A percentile compares a stretch with the other conserved stretches of the same genome.
These are phyloP conservation scores for Phytopythium chamaehyphon DNA, from an alignment of 352 stramenopile genomes.

Conservation along the genomic window DNA sequence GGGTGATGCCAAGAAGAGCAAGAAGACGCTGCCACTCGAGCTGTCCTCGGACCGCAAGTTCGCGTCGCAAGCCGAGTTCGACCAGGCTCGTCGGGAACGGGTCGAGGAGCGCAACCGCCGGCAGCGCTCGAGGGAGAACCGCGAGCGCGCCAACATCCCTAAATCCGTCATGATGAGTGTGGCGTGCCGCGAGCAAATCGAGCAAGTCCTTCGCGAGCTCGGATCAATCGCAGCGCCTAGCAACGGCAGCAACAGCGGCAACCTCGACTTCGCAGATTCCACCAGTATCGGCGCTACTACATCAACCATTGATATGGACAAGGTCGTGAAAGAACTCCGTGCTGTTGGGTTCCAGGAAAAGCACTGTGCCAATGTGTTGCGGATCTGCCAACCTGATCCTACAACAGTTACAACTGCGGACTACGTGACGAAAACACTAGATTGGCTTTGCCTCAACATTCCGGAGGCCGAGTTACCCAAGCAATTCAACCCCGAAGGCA, in stretches of 20 bases:
- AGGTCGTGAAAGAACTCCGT: slow-evolving; percentile 26
- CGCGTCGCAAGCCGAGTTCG: slow-evolving; percentile 66
- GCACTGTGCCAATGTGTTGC: slow-evolving; percentile 51
- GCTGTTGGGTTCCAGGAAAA: slow-evolving; percentile 48
- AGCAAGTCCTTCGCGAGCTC: slow-evolving; percentile 66
- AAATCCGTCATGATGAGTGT: slow-evolving; percentile 91
- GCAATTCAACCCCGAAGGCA: slow-evolving; percentile 84
- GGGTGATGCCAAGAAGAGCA: slow-evolving; percentile 11
- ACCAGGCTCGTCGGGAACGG: slow-evolving; percentile 47
- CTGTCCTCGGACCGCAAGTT: slow-evolving; percentile 76
- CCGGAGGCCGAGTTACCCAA: slow-evolving; percentile 72
- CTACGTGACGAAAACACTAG: slow-evolving; percentile 41
- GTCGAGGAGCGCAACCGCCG: slow-evolving; percentile 70
- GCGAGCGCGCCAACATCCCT: slow-evolving; percentile 87
- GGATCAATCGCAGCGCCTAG: slow-evolving; percentile 18
- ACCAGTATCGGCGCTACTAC: neutral
- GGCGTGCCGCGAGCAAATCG: slow-evolving; percentile 82
- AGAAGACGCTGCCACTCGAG: slow-evolving; percentile 18
- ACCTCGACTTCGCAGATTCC: slow-evolving; percentile 10
- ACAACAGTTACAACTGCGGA: slow-evolving; percentile 26
- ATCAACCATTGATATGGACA: neutral
- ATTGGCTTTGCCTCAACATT: slow-evolving; percentile 83
- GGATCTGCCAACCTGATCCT: slow-evolving; percentile 10
- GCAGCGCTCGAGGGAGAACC: slow-evolving; percentile 85
- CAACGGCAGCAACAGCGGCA: neutral